These are phyloP conservation scores for Colletotrichum abscissum DNA, from an alignment of 2,329 filamentous ascomycete genomes.

Conservation along the genomic window DNA sequence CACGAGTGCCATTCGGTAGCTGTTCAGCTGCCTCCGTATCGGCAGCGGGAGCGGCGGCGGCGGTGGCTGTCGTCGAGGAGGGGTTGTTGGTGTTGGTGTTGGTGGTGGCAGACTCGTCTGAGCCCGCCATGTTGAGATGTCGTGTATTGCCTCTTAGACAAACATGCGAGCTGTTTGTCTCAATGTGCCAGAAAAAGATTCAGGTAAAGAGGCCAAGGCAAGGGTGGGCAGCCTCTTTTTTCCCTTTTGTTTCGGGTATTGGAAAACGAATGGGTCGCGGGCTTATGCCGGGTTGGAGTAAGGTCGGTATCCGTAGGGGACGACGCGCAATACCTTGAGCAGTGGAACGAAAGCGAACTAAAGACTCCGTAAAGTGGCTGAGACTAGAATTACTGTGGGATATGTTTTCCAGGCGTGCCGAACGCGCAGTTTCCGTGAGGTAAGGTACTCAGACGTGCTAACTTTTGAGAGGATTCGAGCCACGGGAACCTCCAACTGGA, in stretches of 20 bases:
- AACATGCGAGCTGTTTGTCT: slow-evolving; percentile 17
- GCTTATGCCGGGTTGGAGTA: slow-evolving; percentile 15
- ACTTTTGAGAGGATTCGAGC: background rate
- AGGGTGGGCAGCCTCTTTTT: slow-evolving; percentile 27
- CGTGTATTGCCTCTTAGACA: slow-evolving; percentile 12
- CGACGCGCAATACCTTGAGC: background rate
- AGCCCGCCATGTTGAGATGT: slow-evolving; percentile 34
- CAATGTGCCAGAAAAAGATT: slow-evolving; percentile 6
- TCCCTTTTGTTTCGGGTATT: slow-evolving; percentile 15
- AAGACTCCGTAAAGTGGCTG: slow-evolving; percentile 4
- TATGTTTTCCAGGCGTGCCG: background rate
- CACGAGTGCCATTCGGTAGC: slow-evolving; percentile 12
- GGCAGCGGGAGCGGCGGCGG: slow-evolving; percentile 37
- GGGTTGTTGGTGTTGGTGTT: slow-evolving; percentile 3
- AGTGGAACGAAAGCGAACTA: background rate
- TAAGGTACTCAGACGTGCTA: background rate
- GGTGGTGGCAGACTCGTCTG: slow-evolving; percentile 28
- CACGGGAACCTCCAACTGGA: background rate
- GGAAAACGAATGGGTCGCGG: slow-evolving; percentile 20
- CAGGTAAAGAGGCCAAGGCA: slow-evolving; percentile 1
- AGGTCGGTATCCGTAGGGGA: background rate
- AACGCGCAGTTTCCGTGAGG: background rate
- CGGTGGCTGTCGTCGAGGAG: slow-evolving; percentile 11
- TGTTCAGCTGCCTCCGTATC: slow-evolving; percentile 41
- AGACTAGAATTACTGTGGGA: slow-evolving; percentile 10